Conservation (phyloP, 2,329 filamentous ascomycete species). For the Davidsoniella neocaledoniae region DNA sequence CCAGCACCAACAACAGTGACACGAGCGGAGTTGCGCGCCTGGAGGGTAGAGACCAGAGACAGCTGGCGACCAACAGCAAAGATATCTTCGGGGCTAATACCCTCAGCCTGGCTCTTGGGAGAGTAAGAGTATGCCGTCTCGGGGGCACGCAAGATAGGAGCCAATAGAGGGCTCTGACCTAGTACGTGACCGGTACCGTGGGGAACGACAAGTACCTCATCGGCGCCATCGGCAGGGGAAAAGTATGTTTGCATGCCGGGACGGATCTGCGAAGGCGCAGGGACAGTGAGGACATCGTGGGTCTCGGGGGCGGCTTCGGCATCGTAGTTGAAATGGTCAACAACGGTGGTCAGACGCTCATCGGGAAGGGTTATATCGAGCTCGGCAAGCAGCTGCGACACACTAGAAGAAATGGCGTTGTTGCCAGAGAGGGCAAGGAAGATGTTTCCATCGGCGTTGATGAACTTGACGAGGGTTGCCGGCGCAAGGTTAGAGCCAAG, state of each 20-base stretch:
- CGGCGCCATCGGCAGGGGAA: conserved; percentile 33
- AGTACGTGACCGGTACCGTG: conserved; percentile 66
- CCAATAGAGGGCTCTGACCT: conserved; percentile 59
- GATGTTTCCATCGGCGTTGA: conserved; percentile 84
- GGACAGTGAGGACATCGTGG: conserved; percentile 76
- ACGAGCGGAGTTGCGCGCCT: conserved; percentile 85
- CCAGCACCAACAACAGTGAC: conserved; percentile 71
- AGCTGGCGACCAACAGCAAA: conserved; percentile 77
- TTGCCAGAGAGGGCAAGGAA: conserved; percentile 67
- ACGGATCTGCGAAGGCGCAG: conserved; percentile 47
- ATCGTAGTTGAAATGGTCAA: conserved; percentile 96
- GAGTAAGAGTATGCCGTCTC: conserved; percentile 86
- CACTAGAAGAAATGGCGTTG: conserved; percentile 49
- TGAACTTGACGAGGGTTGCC: conserved; percentile 72
- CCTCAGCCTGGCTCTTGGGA: conserved; percentile 63
- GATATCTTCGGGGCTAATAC: conserved; percentile 52
- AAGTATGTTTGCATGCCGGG: conserved; percentile 65
- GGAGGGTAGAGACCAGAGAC: conserved; percentile 66
- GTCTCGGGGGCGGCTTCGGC: conserved; percentile 55
- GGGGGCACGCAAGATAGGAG: conserved; percentile 68
- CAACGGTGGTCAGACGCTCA: conserved; percentile 69
- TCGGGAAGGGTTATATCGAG: conserved; percentile 76
- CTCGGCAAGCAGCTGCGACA: conserved; percentile 68
- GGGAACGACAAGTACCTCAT: conserved; percentile 58
- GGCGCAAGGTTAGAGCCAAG: conserved; percentile 80